phyloP scores from a whole-genome alignment of 495 filamentous ascomycete species.

The Xylaria sp. region DNA sequence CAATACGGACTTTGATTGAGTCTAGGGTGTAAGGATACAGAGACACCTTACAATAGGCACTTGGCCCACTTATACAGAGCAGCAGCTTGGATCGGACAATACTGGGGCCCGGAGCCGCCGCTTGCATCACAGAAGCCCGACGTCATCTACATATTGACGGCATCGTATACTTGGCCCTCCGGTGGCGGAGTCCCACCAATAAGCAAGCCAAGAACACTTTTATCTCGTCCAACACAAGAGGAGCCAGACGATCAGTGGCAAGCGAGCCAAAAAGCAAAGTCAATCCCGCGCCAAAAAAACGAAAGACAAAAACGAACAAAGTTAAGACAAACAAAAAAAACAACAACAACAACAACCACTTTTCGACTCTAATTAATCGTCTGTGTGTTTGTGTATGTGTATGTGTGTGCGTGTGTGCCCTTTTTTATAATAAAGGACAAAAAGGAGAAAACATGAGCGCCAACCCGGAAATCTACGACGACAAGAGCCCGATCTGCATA shows the following conservation, averaged over 20 bases:
- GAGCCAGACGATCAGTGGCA: not conserved
- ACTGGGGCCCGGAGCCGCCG: not conserved
- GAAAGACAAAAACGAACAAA: not conserved
- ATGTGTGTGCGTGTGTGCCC: no score
- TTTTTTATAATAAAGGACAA: no score
- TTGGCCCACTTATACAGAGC: constrained; percentile 1
- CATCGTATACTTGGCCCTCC: not conserved
- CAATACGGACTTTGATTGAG: not conserved
- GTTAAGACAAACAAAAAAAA: no score
- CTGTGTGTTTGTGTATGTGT: no score
- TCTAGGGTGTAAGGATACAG: not conserved
- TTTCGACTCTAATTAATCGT: not conserved
- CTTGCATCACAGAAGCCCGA: not conserved
- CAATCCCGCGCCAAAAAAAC: not conserved
- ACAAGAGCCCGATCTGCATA: constrained; percentile 86
- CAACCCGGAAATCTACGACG: constrained; percentile 68
- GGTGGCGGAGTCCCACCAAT: not conserved
- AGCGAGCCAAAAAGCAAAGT: not conserved
- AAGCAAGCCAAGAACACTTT: not conserved
- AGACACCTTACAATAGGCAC: not conserved
- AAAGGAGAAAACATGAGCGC: no score
- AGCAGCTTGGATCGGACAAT: not conserved
- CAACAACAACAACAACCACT: no score
- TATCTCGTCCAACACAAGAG: not conserved
- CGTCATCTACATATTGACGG: constrained; percentile 9